These are phyloP conservation scores for Saccharomycopsis fibuligera DNA, from an alignment of 805 yeast genomes.

Conservation along the genomic window DNA sequence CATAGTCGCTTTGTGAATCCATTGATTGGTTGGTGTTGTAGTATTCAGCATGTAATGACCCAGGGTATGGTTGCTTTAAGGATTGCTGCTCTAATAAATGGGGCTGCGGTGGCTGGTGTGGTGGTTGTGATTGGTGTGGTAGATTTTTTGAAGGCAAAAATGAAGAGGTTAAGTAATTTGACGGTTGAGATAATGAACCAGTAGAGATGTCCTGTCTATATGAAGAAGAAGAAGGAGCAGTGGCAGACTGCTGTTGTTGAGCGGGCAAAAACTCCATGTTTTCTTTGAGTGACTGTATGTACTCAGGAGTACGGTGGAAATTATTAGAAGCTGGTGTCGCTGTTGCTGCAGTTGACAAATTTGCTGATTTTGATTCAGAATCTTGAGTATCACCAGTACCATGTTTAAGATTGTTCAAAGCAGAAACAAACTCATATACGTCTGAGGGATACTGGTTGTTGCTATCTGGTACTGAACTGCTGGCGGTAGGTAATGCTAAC, in stretches of 20 bases:
- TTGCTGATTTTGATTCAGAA: neutral
- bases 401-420: conserved; percentile 8
- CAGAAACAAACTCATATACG: conserved; percentile 16
- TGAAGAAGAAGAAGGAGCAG: neutral
- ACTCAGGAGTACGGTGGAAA: neutral
- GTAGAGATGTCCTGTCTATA: neutral
- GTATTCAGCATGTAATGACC: neutral
- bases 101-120: neutral
- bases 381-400: no score
- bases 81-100: no score
- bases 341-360: neutral
- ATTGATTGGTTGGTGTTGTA: conserved; percentile 1
- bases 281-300: conserved; percentile 4
- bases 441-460: conserved; percentile 2
- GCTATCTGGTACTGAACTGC: neutral
- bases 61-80: neutral
- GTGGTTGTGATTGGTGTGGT: neutral
- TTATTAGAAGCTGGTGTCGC: neutral
- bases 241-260: neutral
- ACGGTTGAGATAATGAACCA: neutral
- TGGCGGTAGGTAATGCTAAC: no score
- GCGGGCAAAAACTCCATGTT: neutral
- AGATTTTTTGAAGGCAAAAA: neutral
- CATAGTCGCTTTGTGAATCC: neutral
- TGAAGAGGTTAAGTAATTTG: neutral